phyloP scores from a whole-genome alignment of 495 filamentous ascomycete species.

The Podospora bellae-mahoneyi region DNA sequence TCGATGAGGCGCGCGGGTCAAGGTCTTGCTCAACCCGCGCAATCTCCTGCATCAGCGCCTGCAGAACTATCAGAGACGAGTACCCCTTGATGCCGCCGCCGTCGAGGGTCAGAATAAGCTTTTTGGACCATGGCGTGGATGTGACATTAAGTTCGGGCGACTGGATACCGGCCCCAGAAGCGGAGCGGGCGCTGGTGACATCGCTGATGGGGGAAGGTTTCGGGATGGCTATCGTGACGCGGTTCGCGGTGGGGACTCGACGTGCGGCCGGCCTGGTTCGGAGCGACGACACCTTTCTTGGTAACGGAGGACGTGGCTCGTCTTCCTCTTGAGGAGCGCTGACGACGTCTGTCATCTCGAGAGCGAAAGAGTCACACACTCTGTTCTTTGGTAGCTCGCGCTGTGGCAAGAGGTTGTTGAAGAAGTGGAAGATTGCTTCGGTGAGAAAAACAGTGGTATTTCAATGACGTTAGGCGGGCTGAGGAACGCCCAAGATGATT shows the following conservation, averaged over 20 bases:
- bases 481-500: not conserved
- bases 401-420: slow-evolving; percentile 9
- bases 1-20: slow-evolving; percentile 21
- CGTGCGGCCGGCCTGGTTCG: slow-evolving; percentile 21
- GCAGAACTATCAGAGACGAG: slow-evolving; percentile 33
- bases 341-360: slow-evolving; percentile 29
- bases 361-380: not conserved
- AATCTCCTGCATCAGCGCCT: slow-evolving; percentile 30
- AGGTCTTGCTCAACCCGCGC: slow-evolving; percentile 26
- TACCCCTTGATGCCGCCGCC: slow-evolving; percentile 35
- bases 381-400: slow-evolving; percentile 11
- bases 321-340: slow-evolving; percentile 1
- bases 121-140: slow-evolving; percentile 30
- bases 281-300: slow-evolving; percentile 22
- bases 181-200: slow-evolving; percentile 14
- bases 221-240: slow-evolving; percentile 30
- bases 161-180: slow-evolving; percentile 3
- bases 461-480: not conserved
- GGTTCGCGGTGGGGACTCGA: slow-evolving; percentile 23
- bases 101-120: slow-evolving; percentile 33
- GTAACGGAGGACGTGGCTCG: slow-evolving; percentile 11
- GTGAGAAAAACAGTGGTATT: slow-evolving; percentile 17
- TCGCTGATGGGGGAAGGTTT: slow-evolving; percentile 19
- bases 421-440: slow-evolving; percentile 9
- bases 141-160: slow-evolving; percentile 24